Evolutionary conservation across 2,329 filamentous ascomycete species (phyloP), one percentile per base, ranked within the genome.

Genomic region (Trichoderma sp.): DNA sequence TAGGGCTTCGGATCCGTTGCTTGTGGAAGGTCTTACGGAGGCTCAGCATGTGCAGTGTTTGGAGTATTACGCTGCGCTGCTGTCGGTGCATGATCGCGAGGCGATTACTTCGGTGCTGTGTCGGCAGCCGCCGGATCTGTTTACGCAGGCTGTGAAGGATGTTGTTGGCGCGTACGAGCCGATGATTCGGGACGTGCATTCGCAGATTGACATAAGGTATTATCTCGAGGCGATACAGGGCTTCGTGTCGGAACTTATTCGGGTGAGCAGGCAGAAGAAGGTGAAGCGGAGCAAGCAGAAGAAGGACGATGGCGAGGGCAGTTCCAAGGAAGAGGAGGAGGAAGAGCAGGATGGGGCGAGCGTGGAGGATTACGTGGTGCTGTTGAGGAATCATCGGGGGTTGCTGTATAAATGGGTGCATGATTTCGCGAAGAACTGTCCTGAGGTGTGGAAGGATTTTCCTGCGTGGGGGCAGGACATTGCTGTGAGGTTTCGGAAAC

Each of bases 61-160:
- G 62, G 91, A 93, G 75, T 95, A 94, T 82, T 91, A 94, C 78
- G 89, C 91, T 0, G 90, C 92, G 1, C 87, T 91, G n/a, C 88
- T 95, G 29, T 91, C 92, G 0, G 89, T 94, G 9, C 90, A 91
- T 45, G 94, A 97, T 81, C 90, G 94, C n/a, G 90, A 94, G 75
- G 89, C 92, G 78, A 91, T 96, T 66, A 89, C 90, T 14, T 87
- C 88, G 14, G 89, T 91, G 0, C 84, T 95, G 16, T 96, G 94
- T 82, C 89, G 90, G 16, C 87, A 90, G 63, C 90, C 88, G 29
- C 94, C 94, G 0, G 94, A 96, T 79, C 87, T 93, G 11, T 87
- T 95, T n/a, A 95, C 94, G 0, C 88, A 90, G 9, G 88, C 90
- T 1, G 85, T 95, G 65, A 88, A 89, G 35, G 92, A 94, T 75